A percentile compares a stretch with the other conserved stretches of the same genome.
Evolutionary conservation across 495 filamentous ascomycete species (phyloP).

Genomic region (Aspergillus wentii): DNA sequence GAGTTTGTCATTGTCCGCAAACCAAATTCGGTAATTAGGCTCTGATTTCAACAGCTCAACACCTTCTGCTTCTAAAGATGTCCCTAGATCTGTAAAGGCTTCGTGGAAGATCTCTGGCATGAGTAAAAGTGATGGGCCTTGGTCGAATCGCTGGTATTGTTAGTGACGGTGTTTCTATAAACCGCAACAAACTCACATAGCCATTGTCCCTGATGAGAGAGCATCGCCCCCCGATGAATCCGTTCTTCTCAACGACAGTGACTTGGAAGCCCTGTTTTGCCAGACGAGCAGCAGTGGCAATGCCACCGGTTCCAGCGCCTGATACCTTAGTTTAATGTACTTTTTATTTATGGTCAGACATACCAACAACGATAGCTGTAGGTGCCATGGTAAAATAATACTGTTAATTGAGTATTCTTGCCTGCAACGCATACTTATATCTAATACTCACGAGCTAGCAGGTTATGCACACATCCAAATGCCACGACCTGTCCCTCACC

Average conservation of each 20-base stretch:
- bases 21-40: conserved; percentile 67
- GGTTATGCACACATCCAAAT: no score
- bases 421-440: no score
- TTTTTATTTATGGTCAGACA: no score
- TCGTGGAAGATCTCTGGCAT: conserved; percentile 62
- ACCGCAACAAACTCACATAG: conserved; percentile 30
- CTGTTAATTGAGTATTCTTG: no score
- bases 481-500: no score
- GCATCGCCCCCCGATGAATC: conserved; percentile 61
- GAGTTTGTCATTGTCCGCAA: conserved; percentile 56
- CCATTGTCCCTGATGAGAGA: conserved; percentile 50
- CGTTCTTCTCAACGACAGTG: conserved; percentile 65
- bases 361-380: no score
- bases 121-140: conserved; percentile 64
- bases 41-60: conserved; percentile 61
- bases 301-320: conserved; percentile 66
- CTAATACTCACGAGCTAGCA: no score
- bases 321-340: no score
- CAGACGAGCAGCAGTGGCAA: conserved; percentile 61
- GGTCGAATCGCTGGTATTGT: conserved; percentile 55
- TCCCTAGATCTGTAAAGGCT: conserved; percentile 59
- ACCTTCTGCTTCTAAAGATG: conserved; percentile 52
- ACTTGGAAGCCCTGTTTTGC: conserved; percentile 61
- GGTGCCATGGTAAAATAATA: no score
- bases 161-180: conserved; percentile 2